Base-by-base conservation (phyloP, 139 green algal species). In the Tetraselmis chui region DNA sequence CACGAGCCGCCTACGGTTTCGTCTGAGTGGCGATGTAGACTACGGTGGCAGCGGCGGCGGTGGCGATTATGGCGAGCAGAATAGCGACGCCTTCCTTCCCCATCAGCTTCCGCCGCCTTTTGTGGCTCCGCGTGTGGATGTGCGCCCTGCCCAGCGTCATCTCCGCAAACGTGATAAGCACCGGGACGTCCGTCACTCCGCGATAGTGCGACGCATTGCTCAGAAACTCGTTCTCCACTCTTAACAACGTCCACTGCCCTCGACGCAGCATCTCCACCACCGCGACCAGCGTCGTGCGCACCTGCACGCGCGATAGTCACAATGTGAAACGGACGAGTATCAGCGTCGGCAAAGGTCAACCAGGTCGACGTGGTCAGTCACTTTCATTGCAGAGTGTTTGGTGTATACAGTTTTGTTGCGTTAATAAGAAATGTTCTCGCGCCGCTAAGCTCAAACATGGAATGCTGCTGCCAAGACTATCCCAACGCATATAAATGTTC, bases 141-240 rank as follows among this genome's bases (percentile, higher is more conserved):
- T 67, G 5, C 11, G 45, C 45, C 18, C 18, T 67, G 45, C 45
- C 45, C 5, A 67, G 5, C 5, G 45, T 67, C 45, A 67, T 67
- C 18, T 67, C 45, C 45, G 45, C 45, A 18, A 67, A 67, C 18
- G 45, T 67, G 18, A 67, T 67, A 5, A 67, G 5, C 11, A 67
- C 18, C 11, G 45, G 45, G 11, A 67, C 45, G 45, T 67, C 45
- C 11, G 5, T 67, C 11, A 67, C 45, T 5, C 45, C 45, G 45
- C 45, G 45, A 18, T 67, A 79, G 76, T 79, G 76, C 29, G 76
- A 31, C 29, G 18, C 29, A 31, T 79, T 79, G 76, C 29, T 18
- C 76, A 79, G 29, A 22, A 45, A 5, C 18, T 79, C 76, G 29
- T 79, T 79, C 76, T 79, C 76, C 76, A 79, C 29, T 5, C 76